Conservation (phyloP, 2,329 filamentous ascomycete species). For the Rhinocladiella similis region DNA sequence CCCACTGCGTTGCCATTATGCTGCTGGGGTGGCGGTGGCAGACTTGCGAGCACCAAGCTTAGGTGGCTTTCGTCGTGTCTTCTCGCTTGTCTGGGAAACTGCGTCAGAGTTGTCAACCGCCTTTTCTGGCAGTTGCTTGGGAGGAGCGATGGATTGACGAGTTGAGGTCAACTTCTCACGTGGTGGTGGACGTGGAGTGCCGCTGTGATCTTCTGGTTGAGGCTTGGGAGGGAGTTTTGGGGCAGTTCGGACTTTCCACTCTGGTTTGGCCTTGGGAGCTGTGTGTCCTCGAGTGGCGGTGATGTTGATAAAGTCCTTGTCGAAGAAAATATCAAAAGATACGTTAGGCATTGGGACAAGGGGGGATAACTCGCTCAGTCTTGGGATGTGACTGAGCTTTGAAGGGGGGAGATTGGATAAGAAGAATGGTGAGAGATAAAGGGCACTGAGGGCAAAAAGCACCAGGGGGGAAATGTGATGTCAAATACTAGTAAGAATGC, state of each 20-base stretch:
- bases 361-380: conserved; percentile 6
- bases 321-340: conserved; percentile 33
- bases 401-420: background rate
- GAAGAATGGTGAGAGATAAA: too few relatives aligned
- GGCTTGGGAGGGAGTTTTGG: conserved; percentile 32
- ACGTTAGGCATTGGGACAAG: conserved; percentile 32
- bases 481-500: background rate
- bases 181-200: conserved; percentile 20
- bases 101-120: conserved; percentile 6
- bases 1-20: conserved; percentile 31
- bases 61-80: conserved; percentile 26
- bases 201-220: conserved; percentile 15
- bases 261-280: conserved; percentile 32
- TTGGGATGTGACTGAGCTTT: conserved; percentile 3
- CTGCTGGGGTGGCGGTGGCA: conserved; percentile 4
- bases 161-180: conserved; percentile 27
- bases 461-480: background rate
- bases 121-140: conserved; percentile 3
- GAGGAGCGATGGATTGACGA: conserved; percentile 15
- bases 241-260: conserved; percentile 31
- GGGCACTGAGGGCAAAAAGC: background rate
- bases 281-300: conserved; percentile 30
- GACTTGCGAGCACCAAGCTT: conserved; percentile 29
- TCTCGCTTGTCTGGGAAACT: conserved; percentile 18
- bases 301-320: conserved; percentile 33